Percentiles rank a stretch among this genome's conserved stretches.
These are phyloP conservation scores for Amaranthus cruentus DNA, from an alignment of 148 eudicot species.

Conservation along the genomic window DNA sequence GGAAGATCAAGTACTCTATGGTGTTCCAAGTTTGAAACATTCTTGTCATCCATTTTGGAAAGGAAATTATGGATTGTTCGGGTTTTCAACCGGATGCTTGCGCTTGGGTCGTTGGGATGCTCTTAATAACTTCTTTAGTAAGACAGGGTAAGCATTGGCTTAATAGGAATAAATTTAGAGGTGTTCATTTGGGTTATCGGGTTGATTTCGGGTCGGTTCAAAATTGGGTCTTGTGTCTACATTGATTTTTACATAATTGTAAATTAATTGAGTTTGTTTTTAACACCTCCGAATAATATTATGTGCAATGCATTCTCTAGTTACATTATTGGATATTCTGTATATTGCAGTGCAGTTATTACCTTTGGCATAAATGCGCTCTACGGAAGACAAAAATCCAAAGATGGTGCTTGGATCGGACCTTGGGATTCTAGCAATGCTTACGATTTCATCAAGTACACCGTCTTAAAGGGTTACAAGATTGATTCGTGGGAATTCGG, in stretches of 20 bases:
- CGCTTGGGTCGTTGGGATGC: conserved; percentile 78
- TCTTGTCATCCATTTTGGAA: conserved; percentile 66
- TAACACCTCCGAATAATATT: not conserved
- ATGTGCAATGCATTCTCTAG: not conserved
- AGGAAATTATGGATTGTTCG: conserved; percentile 51
- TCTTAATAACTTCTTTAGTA: conserved; percentile 53
- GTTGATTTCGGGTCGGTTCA: too few species aligned
- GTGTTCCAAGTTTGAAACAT: conserved; percentile 45
- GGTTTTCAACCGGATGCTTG: conserved; percentile 80
- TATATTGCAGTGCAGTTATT: conserved; percentile 48
- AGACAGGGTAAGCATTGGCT: conserved; percentile 52
- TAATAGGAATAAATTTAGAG: not conserved
- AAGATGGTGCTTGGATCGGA: conserved; percentile 48
- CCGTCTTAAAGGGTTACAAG: conserved; percentile 76
- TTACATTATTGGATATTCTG: conserved; percentile 13
- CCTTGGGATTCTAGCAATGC: conserved; percentile 78
- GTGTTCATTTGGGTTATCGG: too few species aligned
- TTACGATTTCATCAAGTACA: conserved; percentile 64
- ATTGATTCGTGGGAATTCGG: conserved; percentile 98
- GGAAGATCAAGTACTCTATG: conserved; percentile 79
- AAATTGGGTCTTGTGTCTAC: too few species aligned
- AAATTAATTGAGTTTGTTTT: too few species aligned
- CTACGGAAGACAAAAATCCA: conserved; percentile 48
- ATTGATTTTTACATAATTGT: too few species aligned
- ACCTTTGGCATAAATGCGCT: conserved; percentile 94